Evolutionary conservation across 2,329 filamentous ascomycete species (phyloP).

Genomic region (Cytospora schulzeri): DNA sequence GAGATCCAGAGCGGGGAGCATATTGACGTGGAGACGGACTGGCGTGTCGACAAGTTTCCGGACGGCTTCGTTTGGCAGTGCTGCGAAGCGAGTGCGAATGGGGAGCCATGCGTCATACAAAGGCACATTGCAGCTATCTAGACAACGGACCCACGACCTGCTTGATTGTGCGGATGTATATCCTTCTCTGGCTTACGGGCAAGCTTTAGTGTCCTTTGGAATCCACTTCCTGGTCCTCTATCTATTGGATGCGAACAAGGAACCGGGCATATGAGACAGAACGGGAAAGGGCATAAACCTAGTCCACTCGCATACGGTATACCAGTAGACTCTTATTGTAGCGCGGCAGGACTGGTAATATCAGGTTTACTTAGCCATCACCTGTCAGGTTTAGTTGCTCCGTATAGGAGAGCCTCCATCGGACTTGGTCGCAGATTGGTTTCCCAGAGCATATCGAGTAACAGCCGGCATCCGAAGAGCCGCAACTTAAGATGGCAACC

Average conservation of each 20-base stretch:
- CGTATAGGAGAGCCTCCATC: neutral
- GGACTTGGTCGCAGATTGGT: neutral
- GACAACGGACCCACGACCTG: too few species aligned
- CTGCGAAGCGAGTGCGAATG: too few species aligned
- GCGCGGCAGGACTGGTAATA: too few species aligned
- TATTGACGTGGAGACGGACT: too few species aligned
- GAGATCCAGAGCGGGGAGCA: too few species aligned
- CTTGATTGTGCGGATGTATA: neutral
- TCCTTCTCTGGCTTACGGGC: neutral
- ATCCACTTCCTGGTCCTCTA: neutral
- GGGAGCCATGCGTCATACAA: too few species aligned
- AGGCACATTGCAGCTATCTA: neutral
- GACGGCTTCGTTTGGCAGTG: too few species aligned
- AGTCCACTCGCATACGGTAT: neutral
- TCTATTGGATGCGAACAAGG: neutral
- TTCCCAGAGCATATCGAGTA: neutral
- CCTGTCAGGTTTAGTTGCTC: neutral
- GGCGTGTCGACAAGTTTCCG: too few species aligned
- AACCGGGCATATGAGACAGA: neutral
- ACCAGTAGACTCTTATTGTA: neutral
- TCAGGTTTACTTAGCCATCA: too few species aligned
- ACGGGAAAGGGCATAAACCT: neutral
- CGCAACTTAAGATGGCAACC: neutral
- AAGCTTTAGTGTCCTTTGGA: neutral
- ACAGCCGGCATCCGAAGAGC: neutral